A percentile compares a stretch with the other conserved stretches of the same genome.
Conservation (phyloP, 495 filamentous ascomycete species). For the Arthonia radiata region DNA sequence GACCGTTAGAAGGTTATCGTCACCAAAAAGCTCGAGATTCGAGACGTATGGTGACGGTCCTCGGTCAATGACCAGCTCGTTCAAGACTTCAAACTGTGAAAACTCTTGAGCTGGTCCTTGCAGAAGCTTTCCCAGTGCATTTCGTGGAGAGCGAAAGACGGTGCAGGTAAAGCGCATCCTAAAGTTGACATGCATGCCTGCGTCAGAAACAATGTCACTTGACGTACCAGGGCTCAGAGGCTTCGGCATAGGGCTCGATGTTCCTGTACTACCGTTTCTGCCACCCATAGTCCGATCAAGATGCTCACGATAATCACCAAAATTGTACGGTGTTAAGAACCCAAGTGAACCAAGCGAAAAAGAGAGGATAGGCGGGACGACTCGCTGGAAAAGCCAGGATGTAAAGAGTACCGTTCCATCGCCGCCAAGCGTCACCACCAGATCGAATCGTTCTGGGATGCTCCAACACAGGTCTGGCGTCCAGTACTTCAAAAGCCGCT, state of each 20-base stretch:
- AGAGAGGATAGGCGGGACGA: conserved; percentile 72
- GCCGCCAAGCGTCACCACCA: conserved; percentile 76
- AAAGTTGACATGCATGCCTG: conserved; percentile 82
- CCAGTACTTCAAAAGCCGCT: conserved; percentile 74
- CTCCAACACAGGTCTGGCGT: conserved; percentile 82
- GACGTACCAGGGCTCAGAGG: too few species aligned
- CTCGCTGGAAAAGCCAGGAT: conserved; percentile 79
- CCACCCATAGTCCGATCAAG: conserved; percentile 60
- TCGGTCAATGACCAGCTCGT: conserved; percentile 92
- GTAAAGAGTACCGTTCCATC: conserved; percentile 86
- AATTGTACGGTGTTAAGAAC: conserved; percentile 86
- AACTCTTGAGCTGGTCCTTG: conserved; percentile 1
- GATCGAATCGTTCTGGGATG: conserved; percentile 70
- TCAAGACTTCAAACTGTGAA: conserved; percentile 71
- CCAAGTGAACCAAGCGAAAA: conserved; percentile 77
- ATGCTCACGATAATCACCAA: conserved; percentile 52
- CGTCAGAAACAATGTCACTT: conserved; percentile 20
- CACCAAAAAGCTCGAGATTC: conserved; percentile 83
- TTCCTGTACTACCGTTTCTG: background rate
- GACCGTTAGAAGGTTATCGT: conserved; percentile 51
- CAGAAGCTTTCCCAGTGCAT: conserved; percentile 3
- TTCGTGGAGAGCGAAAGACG: conserved; percentile 32
- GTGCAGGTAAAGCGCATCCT: conserved; percentile 97
- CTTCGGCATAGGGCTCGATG: background rate
- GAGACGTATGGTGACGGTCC: conserved; percentile 91